phyloP scores from a whole-genome alignment of 2,329 filamentous ascomycete species.

The Monosporascus cannonballus region DNA sequence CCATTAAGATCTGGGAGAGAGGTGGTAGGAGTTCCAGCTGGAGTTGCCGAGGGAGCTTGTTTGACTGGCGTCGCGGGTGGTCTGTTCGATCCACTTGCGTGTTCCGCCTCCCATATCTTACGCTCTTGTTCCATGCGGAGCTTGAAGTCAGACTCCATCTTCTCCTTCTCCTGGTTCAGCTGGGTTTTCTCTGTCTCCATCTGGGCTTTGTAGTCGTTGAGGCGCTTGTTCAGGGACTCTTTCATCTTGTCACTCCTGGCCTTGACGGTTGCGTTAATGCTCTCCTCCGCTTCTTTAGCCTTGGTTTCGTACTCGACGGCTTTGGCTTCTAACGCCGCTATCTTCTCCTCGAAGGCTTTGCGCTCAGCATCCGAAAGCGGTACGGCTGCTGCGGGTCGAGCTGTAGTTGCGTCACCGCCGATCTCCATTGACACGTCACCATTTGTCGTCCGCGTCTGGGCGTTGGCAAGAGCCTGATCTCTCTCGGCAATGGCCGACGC shows the following conservation, averaged over 20 bases:
- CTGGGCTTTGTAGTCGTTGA: constrained; percentile 54
- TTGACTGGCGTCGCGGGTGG: constrained; percentile 35
- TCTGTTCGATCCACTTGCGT: constrained; percentile 10
- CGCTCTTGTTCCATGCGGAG: constrained; percentile 24
- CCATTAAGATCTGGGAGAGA: constrained; percentile 37
- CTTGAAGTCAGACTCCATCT: constrained; percentile 48
- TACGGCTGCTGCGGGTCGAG: constrained; percentile 14
- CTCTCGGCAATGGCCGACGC: constrained; percentile 56
- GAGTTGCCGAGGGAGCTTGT: constrained; percentile 30
- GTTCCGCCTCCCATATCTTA: constrained; percentile 23
- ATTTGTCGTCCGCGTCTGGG: constrained; percentile 20
- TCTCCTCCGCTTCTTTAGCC: constrained; percentile 57
- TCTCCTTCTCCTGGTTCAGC: constrained; percentile 58
- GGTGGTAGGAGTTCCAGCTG: constrained; percentile 25
- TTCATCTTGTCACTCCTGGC: constrained; percentile 65
- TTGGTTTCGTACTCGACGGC: constrained; percentile 60
- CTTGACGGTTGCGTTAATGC: constrained; percentile 55
- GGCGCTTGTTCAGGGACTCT: constrained; percentile 59
- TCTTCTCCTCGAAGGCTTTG: constrained; percentile 55
- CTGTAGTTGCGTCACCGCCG: constrained; percentile 11
- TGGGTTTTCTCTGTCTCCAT: constrained; percentile 48
- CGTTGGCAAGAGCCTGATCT: constrained; percentile 50
- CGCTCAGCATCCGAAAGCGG: constrained; percentile 51
- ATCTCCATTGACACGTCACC: constrained; percentile 25
- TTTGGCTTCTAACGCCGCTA: constrained; percentile 54